A percentile compares a stretch with the other conserved stretches of the same genome.
phyloP scores from a whole-genome alignment of 139 green algal species.

The Asterochloris sp. region DNA sequence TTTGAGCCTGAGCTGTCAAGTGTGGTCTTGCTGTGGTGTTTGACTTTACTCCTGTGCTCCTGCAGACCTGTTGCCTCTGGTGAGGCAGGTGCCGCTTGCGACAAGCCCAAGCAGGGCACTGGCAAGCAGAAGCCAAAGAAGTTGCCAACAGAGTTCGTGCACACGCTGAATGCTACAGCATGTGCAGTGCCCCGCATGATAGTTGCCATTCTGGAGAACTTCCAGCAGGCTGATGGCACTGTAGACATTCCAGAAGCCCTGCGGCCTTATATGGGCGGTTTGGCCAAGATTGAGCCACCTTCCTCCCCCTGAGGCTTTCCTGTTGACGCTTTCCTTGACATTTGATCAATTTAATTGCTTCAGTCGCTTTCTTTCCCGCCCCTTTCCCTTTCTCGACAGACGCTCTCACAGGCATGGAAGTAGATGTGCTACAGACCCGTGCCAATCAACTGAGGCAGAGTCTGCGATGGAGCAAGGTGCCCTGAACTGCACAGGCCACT shows the following conservation, averaged over 20 bases:
- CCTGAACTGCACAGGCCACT: too few species aligned
- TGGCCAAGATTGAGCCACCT: constrained; percentile 25
- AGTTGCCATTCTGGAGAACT: constrained; percentile 96
- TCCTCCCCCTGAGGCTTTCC: background rate
- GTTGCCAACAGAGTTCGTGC: constrained; percentile 77
- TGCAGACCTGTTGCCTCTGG: constrained; percentile 5
- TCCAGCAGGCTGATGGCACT: constrained; percentile 89
- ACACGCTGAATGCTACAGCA: constrained; percentile 98
- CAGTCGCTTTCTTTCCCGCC: too few species aligned
- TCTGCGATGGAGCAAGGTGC: background rate
- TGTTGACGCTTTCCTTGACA: too few species aligned
- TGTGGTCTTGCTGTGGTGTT: background rate
- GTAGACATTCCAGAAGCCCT: constrained; percentile 85
- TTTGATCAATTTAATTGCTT: too few species aligned
- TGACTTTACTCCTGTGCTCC: background rate
- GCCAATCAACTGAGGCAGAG: constrained; percentile 2
- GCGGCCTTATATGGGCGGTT: constrained; percentile 88
- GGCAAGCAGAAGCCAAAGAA: constrained; percentile 47
- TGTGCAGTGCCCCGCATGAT: constrained; percentile 96
- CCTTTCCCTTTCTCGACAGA: too few species aligned
- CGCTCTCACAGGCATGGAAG: too few species aligned
- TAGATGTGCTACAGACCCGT: background rate
- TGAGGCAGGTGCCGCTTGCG: background rate
- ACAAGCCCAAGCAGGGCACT: constrained; percentile 41
- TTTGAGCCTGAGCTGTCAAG: background rate